phyloP scores from a whole-genome alignment of 805 yeast genomes.

The Kluyveromyces wickerhamii region DNA sequence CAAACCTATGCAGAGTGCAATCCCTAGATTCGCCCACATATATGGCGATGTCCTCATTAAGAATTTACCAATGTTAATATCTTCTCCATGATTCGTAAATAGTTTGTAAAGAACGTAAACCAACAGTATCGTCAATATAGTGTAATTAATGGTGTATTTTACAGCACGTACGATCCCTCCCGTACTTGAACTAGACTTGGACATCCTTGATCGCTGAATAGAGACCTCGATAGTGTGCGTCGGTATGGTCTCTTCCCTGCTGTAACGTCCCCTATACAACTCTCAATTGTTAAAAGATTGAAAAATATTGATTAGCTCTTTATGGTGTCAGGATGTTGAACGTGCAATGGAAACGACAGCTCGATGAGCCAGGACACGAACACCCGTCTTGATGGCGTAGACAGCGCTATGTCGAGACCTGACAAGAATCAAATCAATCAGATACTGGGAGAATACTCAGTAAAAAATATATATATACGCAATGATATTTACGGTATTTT shows the following conservation, averaged over 20 bases:
- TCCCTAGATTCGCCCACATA: constrained; percentile 93
- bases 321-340: no score
- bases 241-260: neutral
- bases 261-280: no score
- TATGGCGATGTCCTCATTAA: constrained; percentile 84
- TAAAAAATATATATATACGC: no score
- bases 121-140: constrained; percentile 15
- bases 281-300: no score
- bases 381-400: no score
- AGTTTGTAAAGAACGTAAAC: constrained; percentile 34
- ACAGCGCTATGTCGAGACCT: no score
- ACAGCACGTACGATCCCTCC: constrained; percentile 11
- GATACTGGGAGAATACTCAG: no score
- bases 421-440: no score
- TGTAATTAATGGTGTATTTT: constrained; percentile 15
- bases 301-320: no score
- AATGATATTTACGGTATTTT: no score
- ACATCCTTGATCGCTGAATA: neutral
- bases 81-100: constrained; percentile 88
- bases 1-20: constrained; percentile 83
- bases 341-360: no score
- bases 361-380: no score
- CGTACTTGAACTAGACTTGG: constrained; percentile 7
- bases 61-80: constrained; percentile 86
- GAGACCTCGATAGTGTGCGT: neutral